Evolutionary conservation across 768 basidiomycete genomes (phyloP), one percentile per base, ranked within the genome.

Genomic region (Phanerochaete sordida): DNA sequence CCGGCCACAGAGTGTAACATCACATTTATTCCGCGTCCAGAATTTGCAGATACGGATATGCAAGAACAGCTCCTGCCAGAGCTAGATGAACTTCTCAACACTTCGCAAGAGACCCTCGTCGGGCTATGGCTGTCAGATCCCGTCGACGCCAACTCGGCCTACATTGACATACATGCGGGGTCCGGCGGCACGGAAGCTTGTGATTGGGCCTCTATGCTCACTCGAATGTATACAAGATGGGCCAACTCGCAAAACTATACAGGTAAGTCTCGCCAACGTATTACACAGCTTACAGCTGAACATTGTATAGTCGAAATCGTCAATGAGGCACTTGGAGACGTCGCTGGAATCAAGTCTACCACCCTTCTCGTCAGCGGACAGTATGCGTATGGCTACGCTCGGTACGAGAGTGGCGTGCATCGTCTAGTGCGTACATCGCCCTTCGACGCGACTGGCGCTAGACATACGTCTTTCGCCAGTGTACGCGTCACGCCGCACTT

Each of bases 151-250:
- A 64, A 64, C 35, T 64, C 66, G 3, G 63, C 66, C 1, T 66
- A 61, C 31, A 57, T 66, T 23, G 59, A 59, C 23, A 49, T 66
- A n/a, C 62, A 51, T n/a, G 59, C 63, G n/a, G 59, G 60, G 19
- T 62, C 66, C 8, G 59, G 50, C 23, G 63, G 56, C 2, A 46
- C 61, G 9, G 63, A 63, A 16, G 62, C 63, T 15, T 64, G 59
- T 31, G 65, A 64, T 33, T 66, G 61, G 61, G 62, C 57, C 1
- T 48, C 59, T 12, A 64, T 55, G 63, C 61, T 66, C 11, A 53
- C 51, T 1, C 56, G 57, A 12, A 66, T 66, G 66, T 66, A 66
- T 56, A 64, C 62, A 19, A 56, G 52, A 26, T 66, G 66, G 66
- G 66, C 63, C 19, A 48, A 62, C 30, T 58, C 63, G 4, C 62